These are phyloP conservation scores for Starmerella gropengiesseri DNA, from an alignment of 805 yeast species.

Conservation along the genomic window DNA sequence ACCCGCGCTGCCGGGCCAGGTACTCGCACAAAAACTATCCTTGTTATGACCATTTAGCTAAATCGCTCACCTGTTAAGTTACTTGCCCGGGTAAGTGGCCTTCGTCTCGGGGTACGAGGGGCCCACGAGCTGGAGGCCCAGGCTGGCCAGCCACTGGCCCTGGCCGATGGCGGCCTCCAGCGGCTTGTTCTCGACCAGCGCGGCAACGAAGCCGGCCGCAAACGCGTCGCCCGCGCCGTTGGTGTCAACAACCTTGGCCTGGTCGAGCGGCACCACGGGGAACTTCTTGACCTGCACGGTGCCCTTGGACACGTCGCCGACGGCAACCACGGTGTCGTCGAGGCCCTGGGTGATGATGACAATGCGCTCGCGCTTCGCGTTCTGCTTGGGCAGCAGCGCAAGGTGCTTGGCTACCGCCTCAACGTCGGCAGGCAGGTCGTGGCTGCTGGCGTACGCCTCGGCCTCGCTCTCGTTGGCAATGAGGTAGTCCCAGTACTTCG, in stretches of 20 bases:
- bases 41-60: no score
- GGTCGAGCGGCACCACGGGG: slow-evolving; percentile 63
- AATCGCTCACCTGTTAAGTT: background rate
- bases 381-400: slow-evolving; percentile 67
- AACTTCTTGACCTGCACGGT: slow-evolving; percentile 41
- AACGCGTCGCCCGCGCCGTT: slow-evolving; percentile 99
- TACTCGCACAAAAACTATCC: background rate
- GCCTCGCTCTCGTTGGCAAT: slow-evolving; percentile 98
- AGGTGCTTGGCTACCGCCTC: slow-evolving; percentile 69
- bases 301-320: slow-evolving; percentile 37
- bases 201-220: slow-evolving; percentile 92
- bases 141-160: slow-evolving; percentile 84
- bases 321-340: slow-evolving; percentile 75
- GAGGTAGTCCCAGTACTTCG: slow-evolving; percentile 82
- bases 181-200: slow-evolving; percentile 58
- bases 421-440: slow-evolving; percentile 55
- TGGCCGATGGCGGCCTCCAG: slow-evolving; percentile 16
- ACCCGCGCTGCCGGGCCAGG: no score
- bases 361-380: slow-evolving; percentile 58
- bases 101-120: slow-evolving; percentile 65
- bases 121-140: slow-evolving; percentile 86
- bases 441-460: slow-evolving; percentile 82
- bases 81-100: slow-evolving; percentile 6
- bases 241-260: slow-evolving; percentile 69
- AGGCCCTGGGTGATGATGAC: slow-evolving; percentile 94